A percentile compares a stretch with the other conserved stretches of the same genome.
These are phyloP conservation scores for Deuterostichococcus epilithicus DNA, from an alignment of 139 green algal genomes.

Conservation along the genomic window DNA sequence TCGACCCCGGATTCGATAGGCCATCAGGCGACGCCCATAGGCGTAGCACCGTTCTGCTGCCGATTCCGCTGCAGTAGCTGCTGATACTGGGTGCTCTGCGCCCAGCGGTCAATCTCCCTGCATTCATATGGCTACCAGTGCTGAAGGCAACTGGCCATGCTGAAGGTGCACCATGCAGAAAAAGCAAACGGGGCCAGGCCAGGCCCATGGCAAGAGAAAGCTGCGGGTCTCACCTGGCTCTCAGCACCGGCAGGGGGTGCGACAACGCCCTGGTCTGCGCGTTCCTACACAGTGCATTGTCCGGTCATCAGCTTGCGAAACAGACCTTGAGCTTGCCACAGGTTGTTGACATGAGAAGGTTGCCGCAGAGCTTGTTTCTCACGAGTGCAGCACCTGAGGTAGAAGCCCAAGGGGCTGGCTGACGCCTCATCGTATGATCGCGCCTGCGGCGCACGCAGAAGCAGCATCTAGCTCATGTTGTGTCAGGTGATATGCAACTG, in stretches of 20 bases:
- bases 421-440: slow-evolving; percentile 83
- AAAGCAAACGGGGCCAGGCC: no score
- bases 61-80: slow-evolving; percentile 25
- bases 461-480: no score
- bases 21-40: not conserved
- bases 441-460: slow-evolving; percentile 32
- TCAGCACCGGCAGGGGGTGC: slow-evolving; percentile 86
- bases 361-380: no score
- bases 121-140: no score
- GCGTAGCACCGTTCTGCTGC: not conserved
- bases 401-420: slow-evolving; percentile 69
- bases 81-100: slow-evolving; percentile 32
- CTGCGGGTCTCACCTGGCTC: slow-evolving; percentile 50
- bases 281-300: slow-evolving; percentile 51
- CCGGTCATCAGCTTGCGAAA: no score
- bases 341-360: no score
- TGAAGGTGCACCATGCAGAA: no score
- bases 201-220: no score
- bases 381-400: slow-evolving; percentile 56
- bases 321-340: no score
- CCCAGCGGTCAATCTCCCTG: slow-evolving; percentile 80
- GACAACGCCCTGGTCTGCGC: slow-evolving; percentile 77
- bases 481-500: no score
- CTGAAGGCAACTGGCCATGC: no score
- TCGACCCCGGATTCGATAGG: no score